Conservation (phyloP, 2,329 filamentous ascomycete genomes). For the Tolypocladium amazonense region DNA sequence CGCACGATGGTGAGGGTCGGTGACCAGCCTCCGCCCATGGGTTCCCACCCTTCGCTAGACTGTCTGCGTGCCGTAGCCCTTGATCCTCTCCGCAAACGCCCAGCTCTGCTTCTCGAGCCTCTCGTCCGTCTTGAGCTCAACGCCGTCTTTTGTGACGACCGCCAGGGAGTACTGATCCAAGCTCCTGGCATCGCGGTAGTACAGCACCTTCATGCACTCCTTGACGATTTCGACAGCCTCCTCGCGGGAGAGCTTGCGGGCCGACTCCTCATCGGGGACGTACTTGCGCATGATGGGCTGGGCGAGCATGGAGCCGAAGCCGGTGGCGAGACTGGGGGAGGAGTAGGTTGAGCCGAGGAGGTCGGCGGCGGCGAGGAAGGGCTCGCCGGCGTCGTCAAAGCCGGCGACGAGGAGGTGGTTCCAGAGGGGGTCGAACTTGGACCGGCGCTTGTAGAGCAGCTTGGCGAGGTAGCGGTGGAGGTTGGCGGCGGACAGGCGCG, state of each 20-base stretch:
- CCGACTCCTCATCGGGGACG: constrained; percentile 74
- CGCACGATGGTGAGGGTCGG: neutral
- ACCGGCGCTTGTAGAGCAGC: constrained; percentile 89
- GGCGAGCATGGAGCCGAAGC: constrained; percentile 86
- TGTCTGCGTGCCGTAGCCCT: constrained; percentile 84
- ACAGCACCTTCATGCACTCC: constrained; percentile 97
- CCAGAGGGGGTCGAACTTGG: constrained; percentile 95
- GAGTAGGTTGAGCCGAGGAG: constrained; percentile 87
- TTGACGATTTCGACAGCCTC: constrained; percentile 70
- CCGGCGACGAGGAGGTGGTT: constrained; percentile 90
- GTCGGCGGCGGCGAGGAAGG: constrained; percentile 87
- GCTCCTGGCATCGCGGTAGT: constrained; percentile 91
- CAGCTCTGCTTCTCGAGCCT: constrained; percentile 93
- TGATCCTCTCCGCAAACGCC: constrained; percentile 93
- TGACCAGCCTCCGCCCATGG: neutral
- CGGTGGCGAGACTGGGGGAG: constrained; percentile 80
- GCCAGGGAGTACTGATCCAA: constrained; percentile 87
- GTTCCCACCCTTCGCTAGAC: constrained; percentile 26
- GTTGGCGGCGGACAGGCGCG: constrained; percentile 74
- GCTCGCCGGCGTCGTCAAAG: constrained; percentile 65
- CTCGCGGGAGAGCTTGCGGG: constrained; percentile 62
- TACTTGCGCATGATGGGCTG: constrained; percentile 80
- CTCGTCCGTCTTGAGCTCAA: constrained; percentile 75
- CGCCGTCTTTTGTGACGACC: constrained; percentile 77
- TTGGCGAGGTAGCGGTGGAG: constrained; percentile 95